These are phyloP conservation scores for Scorias spongiosa DNA, from an alignment of 2,329 filamentous ascomycete genomes.

Conservation along the genomic window DNA sequence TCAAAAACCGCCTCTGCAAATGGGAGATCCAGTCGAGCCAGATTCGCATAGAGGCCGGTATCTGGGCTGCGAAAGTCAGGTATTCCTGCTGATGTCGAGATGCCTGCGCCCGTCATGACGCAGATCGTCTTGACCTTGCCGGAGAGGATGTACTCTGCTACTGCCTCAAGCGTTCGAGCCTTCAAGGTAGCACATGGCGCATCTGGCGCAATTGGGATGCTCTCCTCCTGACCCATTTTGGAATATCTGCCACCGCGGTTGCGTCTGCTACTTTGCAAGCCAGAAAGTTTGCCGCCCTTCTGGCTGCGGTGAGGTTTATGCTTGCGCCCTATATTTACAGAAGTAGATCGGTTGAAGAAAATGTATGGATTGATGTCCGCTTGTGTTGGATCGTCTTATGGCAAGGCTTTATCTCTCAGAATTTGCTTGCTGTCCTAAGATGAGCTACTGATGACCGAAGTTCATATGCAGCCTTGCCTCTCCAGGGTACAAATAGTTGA, in stretches of 20 bases:
- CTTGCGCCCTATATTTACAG: constrained; percentile 36
- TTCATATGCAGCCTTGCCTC: too few relatives aligned
- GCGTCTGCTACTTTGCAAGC: constrained; percentile 11
- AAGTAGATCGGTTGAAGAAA: background rate
- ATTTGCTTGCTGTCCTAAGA: too few relatives aligned
- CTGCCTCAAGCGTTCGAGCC: constrained; percentile 52
- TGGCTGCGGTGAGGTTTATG: constrained; percentile 28
- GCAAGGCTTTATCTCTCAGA: too few relatives aligned
- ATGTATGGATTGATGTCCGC: too few relatives aligned
- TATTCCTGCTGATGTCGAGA: constrained; percentile 59
- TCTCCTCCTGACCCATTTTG: constrained; percentile 81
- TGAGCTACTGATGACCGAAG: too few relatives aligned
- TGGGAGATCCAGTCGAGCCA: constrained; percentile 70
- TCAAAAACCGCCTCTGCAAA: constrained; percentile 91
- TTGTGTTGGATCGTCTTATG: too few relatives aligned
- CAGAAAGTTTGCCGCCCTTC: constrained; percentile 15
- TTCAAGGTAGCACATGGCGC: constrained; percentile 50
- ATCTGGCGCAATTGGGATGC: constrained; percentile 45
- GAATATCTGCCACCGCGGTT: constrained; percentile 5
- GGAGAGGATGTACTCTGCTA: constrained; percentile 68
- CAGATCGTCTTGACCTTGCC: constrained; percentile 57
- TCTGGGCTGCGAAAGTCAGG: constrained; percentile 90
- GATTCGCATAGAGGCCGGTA: constrained; percentile 86
- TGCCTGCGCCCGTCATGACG: constrained; percentile 82
- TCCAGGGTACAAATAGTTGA: too few relatives aligned